A percentile compares a stretch with the other conserved stretches of the same genome.
phyloP scores from a whole-genome alignment of 805 yeast species.

The Torulaspora maleeae region DNA sequence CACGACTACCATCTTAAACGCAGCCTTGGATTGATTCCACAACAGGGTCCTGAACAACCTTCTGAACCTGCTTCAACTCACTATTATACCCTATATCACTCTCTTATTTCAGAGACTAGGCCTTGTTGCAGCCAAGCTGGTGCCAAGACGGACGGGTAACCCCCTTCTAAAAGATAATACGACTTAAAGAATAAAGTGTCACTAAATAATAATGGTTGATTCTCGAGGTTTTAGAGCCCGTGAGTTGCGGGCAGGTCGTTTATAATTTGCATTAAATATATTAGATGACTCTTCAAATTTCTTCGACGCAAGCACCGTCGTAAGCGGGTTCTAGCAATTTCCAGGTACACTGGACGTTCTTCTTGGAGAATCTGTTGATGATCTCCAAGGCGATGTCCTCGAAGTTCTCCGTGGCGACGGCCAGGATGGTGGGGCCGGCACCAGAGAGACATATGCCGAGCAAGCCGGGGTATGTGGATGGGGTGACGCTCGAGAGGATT shows the following conservation, averaged over 20 bases:
- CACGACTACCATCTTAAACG: slow-evolving; percentile 9
- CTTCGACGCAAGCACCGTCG: slow-evolving; percentile 70
- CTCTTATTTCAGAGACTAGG: neutral
- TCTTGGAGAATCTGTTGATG: slow-evolving; percentile 59
- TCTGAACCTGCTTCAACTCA: neutral
- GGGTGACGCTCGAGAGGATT: slow-evolving; percentile 74
- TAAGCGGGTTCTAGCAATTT: slow-evolving; percentile 77
- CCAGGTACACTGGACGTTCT: slow-evolving; percentile 73
- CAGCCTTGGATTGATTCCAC: neutral
- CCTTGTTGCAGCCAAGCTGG: neutral
- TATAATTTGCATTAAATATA: neutral
- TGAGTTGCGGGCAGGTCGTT: neutral
- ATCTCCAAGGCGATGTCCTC: slow-evolving; percentile 79
- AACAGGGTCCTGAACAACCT: neutral
- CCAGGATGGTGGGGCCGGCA: slow-evolving; percentile 96
- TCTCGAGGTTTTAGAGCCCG: neutral
- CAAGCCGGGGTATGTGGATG: slow-evolving; percentile 75
- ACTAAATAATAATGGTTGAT: neutral
- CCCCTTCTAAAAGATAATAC: neutral
- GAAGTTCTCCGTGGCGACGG: slow-evolving; percentile 84
- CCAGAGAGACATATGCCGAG: slow-evolving; percentile 94
- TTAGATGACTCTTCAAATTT: slow-evolving; percentile 3
- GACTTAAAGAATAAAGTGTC: neutral
- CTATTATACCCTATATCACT: slow-evolving; percentile 4
- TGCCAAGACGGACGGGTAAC: slow-evolving; percentile 3